Conservation (phyloP, 345 rosid species). For the Linum trigynum region DNA sequence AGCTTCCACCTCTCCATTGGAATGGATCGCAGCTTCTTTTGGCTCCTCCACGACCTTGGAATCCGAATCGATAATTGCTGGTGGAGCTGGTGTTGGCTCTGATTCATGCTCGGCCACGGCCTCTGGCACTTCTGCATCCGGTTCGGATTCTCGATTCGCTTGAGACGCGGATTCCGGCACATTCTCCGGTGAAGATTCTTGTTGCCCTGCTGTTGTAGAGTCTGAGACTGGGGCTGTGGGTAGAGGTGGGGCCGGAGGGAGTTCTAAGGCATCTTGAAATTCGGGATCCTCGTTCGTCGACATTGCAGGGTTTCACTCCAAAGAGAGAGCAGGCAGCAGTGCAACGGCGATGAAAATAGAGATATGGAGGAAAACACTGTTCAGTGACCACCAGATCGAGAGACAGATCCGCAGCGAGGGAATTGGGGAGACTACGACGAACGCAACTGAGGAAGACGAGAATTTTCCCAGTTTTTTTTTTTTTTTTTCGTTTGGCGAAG, state of each 20-base stretch:
- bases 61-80: conserved; percentile 30
- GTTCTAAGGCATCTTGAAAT: conserved; percentile 30
- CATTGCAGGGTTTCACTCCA: conserved; percentile 18
- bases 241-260: conserved; percentile 1
- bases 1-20: conserved; percentile 17
- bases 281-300: conserved; percentile 39
- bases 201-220: background rate
- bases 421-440: background rate
- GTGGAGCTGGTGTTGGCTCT: conserved; percentile 10
- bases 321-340: background rate
- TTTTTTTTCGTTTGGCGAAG: too few relatives aligned
- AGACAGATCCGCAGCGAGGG: conserved; percentile 10
- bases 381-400: background rate
- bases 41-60: conserved; percentile 24
- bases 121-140: conserved; percentile 13
- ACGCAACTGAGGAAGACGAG: too few relatives aligned
- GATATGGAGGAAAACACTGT: background rate
- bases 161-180: conserved; percentile 3
- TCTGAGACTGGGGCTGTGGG: background rate
- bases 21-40: conserved; percentile 22
- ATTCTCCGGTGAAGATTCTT: conserved; percentile 15
- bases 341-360: background rate
- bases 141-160: background rate
- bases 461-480: too few relatives aligned
- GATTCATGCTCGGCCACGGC: conserved; percentile 12